A percentile compares a stretch with the other conserved stretches of the same genome.
Evolutionary conservation across 1,139 yeast species (phyloP).

Genomic region (Blastobotrys raffinosifermentans): DNA sequence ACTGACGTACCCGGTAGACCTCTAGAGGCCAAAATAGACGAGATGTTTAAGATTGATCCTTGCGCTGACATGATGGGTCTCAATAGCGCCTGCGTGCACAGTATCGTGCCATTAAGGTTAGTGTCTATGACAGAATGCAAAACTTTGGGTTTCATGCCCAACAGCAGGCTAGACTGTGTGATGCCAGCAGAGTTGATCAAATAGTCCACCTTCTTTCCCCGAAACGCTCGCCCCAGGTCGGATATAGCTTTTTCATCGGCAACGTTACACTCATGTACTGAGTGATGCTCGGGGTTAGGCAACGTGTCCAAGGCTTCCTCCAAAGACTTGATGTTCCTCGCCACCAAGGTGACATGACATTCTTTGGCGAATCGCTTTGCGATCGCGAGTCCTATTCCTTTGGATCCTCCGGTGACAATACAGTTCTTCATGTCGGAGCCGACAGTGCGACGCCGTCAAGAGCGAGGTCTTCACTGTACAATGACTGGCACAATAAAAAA

Average conservation of each 20-base stretch:
- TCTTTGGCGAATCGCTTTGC: constrained; percentile 50
- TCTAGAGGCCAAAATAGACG: constrained; percentile 59
- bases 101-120: constrained; percentile 63
- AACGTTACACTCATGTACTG: constrained; percentile 16
- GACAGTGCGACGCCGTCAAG: no score
- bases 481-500: no score
- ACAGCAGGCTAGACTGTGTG: constrained; percentile 54
- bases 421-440: no score
- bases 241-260: constrained; percentile 5
- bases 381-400: constrained; percentile 73
- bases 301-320: not conserved
- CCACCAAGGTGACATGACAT: no score
- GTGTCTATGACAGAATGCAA: constrained; percentile 48
- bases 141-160: constrained; percentile 39
- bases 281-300: constrained; percentile 2
- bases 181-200: constrained; percentile 81
- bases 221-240: constrained; percentile 10
- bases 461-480: no score
- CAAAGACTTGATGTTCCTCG: no score
- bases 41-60: constrained; percentile 47
- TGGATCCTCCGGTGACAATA: constrained; percentile 74
- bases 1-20: constrained; percentile 60
- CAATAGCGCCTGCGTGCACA: constrained; percentile 45
- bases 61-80: constrained; percentile 42
- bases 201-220: constrained; percentile 33